These are phyloP conservation scores for Yueomyces sp. DNA, from an alignment of 805 yeast genomes.

Conservation along the genomic window DNA sequence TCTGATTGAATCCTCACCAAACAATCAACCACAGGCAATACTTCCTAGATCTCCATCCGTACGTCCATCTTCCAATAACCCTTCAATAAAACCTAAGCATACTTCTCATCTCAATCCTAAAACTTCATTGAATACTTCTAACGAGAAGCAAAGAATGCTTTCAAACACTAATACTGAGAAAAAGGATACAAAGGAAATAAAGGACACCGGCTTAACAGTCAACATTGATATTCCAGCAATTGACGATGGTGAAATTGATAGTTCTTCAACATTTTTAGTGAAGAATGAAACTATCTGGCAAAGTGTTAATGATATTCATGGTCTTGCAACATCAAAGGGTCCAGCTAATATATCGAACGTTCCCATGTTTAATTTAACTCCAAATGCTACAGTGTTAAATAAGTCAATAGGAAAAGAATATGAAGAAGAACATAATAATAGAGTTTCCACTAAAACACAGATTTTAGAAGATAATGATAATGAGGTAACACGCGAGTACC, in stretches of 20 bases:
- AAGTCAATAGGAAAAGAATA: background rate
- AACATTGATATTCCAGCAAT: background rate
- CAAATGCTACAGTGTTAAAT: background rate
- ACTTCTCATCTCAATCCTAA: background rate
- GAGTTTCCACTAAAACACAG: background rate
- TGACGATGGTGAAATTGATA: background rate
- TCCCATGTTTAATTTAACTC: constrained; percentile 1
- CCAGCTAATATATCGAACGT: background rate
- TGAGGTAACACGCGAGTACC: constrained; percentile 22
- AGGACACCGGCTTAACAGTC: too few relatives aligned
- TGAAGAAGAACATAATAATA: background rate
- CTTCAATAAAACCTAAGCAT: background rate
- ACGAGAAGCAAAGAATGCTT: background rate
- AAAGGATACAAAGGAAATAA: background rate
- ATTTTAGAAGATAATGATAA: background rate
- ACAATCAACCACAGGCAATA: background rate
- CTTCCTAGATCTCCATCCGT: background rate
- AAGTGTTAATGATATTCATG: constrained; percentile 22
- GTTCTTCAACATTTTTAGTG: background rate
- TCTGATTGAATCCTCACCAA: constrained; percentile 17
- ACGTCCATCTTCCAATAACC: background rate
- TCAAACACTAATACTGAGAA: background rate
- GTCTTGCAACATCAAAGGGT: constrained; percentile 3
- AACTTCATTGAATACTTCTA: background rate
- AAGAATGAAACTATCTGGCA: constrained; percentile 16